phyloP scores from a whole-genome alignment of 2,329 filamentous ascomycete genomes.

The Fusarium sublunatum region DNA sequence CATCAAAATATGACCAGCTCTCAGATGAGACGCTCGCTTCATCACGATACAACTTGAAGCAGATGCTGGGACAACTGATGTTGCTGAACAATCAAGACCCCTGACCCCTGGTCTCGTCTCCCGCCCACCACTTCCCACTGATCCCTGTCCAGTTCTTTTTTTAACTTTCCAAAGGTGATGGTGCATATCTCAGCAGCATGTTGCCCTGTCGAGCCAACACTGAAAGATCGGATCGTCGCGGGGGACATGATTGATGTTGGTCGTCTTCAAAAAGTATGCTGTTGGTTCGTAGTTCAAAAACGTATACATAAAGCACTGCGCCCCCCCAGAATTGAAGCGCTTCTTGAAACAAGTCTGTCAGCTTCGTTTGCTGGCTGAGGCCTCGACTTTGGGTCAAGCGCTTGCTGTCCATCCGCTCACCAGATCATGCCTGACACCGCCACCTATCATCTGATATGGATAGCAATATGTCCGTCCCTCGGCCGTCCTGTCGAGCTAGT shows the following conservation, averaged over 20 bases:
- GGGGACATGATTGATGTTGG: constrained; percentile 33
- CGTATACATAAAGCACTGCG: constrained; percentile 20
- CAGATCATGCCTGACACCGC: constrained; percentile 13
- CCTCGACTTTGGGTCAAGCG: constrained; percentile 12
- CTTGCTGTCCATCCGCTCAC: constrained; percentile 20
- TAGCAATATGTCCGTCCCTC: constrained; percentile 7
- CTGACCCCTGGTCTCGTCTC: constrained; percentile 27
- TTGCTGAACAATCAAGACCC: constrained; percentile 20
- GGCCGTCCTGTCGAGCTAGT: constrained; percentile 16
- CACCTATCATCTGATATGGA: constrained; percentile 18
- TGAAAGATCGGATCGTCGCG: constrained; percentile 21
- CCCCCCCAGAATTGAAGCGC: constrained; percentile 29
- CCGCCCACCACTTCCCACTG: constrained; percentile 21
- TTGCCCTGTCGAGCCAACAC: constrained; percentile 9
- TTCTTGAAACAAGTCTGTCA: constrained; percentile 28
- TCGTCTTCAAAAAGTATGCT: constrained; percentile 14
- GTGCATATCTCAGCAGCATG: constrained; percentile 15
- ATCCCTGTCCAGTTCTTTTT: constrained; percentile 35
- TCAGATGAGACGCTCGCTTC: constrained; percentile 27
- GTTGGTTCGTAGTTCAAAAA: constrained; percentile 20
- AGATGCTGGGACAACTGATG: constrained; percentile 36
- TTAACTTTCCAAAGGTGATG: constrained; percentile 17
- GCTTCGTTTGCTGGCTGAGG: constrained; percentile 12
- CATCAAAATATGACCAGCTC: not conserved
- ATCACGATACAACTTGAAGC: constrained; percentile 30